These are phyloP conservation scores for Globisporangium ultimum DNA, from an alignment of 352 stramenopile species.

Conservation along the genomic window DNA sequence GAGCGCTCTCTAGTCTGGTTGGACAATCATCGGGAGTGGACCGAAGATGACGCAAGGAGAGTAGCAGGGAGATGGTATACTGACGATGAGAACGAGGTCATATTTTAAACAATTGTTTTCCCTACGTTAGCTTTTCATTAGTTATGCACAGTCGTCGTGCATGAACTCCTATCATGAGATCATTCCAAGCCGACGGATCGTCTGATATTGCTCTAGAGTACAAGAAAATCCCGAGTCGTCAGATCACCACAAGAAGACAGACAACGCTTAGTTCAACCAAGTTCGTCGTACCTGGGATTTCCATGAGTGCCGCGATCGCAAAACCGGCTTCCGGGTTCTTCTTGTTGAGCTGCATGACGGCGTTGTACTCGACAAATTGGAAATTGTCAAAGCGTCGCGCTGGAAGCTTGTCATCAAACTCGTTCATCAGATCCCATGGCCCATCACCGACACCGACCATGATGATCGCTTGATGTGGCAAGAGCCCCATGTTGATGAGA, in stretches of 20 bases:
- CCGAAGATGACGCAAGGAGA: no score
- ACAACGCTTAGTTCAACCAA: background rate
- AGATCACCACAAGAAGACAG: background rate
- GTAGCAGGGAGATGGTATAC: no score
- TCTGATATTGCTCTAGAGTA: slow-evolving; percentile 54
- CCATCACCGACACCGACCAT: slow-evolving; percentile 76
- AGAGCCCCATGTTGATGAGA: background rate
- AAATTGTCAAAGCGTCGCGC: slow-evolving; percentile 79
- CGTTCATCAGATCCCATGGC: slow-evolving; percentile 75
- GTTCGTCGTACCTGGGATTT: slow-evolving; percentile 54
- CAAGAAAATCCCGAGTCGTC: background rate
- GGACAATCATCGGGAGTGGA: no score
- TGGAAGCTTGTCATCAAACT: slow-evolving; percentile 71
- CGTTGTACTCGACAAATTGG: slow-evolving; percentile 76
- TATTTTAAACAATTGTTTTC: no score
- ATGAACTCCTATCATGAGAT: slow-evolving; percentile 16
- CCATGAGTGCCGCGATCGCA: slow-evolving; percentile 68
- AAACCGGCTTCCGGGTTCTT: slow-evolving; percentile 68
- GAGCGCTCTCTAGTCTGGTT: no score
- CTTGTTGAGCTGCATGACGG: slow-evolving; percentile 58
- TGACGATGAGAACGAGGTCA: no score
- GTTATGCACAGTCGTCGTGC: background rate
- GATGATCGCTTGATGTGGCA: slow-evolving; percentile 29
- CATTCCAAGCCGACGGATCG: slow-evolving; percentile 42
- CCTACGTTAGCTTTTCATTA: no score